phyloP scores from a whole-genome alignment of 2,329 filamentous ascomycete genomes.

The Epichloe scottii region DNA sequence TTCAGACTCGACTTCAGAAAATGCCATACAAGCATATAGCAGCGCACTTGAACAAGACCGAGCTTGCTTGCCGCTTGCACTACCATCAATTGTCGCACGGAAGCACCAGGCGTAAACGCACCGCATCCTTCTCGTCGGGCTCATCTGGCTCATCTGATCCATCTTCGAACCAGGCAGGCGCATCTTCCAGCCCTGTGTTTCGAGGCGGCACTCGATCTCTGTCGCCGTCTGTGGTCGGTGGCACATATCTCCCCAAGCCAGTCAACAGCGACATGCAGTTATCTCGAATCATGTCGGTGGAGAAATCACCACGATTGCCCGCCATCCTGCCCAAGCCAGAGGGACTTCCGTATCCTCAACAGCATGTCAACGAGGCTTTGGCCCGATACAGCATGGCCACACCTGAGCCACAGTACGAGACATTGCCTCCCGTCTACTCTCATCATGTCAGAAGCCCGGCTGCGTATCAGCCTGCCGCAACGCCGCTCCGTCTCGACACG shows the following conservation, averaged over 20 bases:
- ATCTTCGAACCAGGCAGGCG: slow-evolving; percentile 36
- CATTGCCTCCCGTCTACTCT: slow-evolving; percentile 29
- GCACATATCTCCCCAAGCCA: slow-evolving; percentile 32
- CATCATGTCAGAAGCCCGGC: slow-evolving; percentile 14
- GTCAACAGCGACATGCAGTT: slow-evolving; percentile 36
- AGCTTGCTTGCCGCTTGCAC: slow-evolving; percentile 75
- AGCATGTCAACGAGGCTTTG: slow-evolving; percentile 19
- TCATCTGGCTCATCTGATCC: slow-evolving; percentile 43
- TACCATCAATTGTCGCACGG: slow-evolving; percentile 79
- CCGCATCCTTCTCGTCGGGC: slow-evolving; percentile 54
- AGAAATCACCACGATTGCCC: slow-evolving; percentile 37
- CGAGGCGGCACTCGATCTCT: slow-evolving; percentile 35
- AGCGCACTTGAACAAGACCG: slow-evolving; percentile 73
- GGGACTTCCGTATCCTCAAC: slow-evolving; percentile 31
- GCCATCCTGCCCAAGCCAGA: slow-evolving; percentile 56
- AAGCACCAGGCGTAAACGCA: slow-evolving; percentile 67
- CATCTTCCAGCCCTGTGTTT: slow-evolving; percentile 37
- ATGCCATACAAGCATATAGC: slow-evolving; percentile 90
- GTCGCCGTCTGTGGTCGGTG: slow-evolving; percentile 33
- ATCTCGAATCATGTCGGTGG: slow-evolving; percentile 36
- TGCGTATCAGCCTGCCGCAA: slow-evolving; percentile 25
- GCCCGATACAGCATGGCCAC: slow-evolving; percentile 29
- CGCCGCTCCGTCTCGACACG: slow-evolving; percentile 49
- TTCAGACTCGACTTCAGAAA: slow-evolving; percentile 74
- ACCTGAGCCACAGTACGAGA: slow-evolving; percentile 32